A percentile compares a stretch with the other conserved stretches of the same genome.
Conservation (phyloP, 2,329 filamentous ascomycete genomes). For the Exserohilum rostratum region DNA sequence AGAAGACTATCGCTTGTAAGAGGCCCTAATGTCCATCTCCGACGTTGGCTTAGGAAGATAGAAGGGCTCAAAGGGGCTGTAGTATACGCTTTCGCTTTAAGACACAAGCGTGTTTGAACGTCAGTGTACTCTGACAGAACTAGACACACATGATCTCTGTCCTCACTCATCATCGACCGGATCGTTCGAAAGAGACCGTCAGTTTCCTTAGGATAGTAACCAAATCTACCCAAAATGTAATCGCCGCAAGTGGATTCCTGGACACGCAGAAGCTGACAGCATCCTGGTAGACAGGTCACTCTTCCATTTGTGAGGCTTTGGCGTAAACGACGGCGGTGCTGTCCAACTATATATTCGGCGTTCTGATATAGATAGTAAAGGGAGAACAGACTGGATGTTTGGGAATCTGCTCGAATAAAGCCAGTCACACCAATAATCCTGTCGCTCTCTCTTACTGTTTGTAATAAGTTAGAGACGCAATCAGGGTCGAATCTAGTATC, state of each 20-base stretch:
- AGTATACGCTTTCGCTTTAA: slow-evolving; percentile 7
- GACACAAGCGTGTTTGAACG: slow-evolving; percentile 6
- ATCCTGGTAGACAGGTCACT: slow-evolving; percentile 9
- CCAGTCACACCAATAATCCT: slow-evolving; percentile 5
- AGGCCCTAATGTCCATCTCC: slow-evolving; percentile 9
- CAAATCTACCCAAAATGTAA: slow-evolving; percentile 3
- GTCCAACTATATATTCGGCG: slow-evolving; percentile 9
- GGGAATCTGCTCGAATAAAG: slow-evolving; percentile 4
- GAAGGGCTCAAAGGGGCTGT: not conserved
- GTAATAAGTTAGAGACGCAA: slow-evolving; percentile 1
- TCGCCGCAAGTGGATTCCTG: slow-evolving; percentile 5
- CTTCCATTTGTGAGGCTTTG: slow-evolving; percentile 8
- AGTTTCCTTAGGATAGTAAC: slow-evolving; percentile 2
- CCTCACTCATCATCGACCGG: slow-evolving; percentile 11
- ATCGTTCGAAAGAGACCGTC: slow-evolving; percentile 10
- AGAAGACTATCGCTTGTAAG: slow-evolving; percentile 10
- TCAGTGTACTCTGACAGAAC: slow-evolving; percentile 4
- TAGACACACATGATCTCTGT: slow-evolving; percentile 11
- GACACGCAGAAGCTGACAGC: slow-evolving; percentile 7
- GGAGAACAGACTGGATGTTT: not conserved
- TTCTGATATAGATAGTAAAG: slow-evolving; percentile 7
- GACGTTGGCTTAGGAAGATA: slow-evolving; percentile 10
- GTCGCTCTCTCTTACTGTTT: slow-evolving; percentile 7
- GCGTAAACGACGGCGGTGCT: slow-evolving; percentile 9
- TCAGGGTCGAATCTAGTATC: slow-evolving; percentile 9